These are phyloP conservation scores for Scutellaria minor DNA, from an alignment of 257 asterid species.

Conservation along the genomic window DNA sequence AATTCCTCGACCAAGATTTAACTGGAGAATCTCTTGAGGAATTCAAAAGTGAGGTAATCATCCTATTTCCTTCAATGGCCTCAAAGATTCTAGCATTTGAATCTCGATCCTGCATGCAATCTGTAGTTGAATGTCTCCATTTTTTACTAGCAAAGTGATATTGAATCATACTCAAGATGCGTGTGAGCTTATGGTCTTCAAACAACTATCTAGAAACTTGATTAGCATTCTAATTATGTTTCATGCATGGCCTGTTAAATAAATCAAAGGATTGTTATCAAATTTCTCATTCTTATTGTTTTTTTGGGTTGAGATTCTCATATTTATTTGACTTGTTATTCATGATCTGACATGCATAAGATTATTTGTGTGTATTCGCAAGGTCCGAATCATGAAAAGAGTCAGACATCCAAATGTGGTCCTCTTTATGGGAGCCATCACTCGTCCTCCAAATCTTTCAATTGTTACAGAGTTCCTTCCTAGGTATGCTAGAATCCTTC, in stretches of 20 bases:
- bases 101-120: constrained; percentile 25
- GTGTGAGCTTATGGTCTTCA: too few relatives aligned
- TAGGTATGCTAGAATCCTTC: constrained; percentile 58
- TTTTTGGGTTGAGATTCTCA: constrained; percentile 2
- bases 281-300: constrained; percentile 21
- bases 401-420: constrained; percentile 94
- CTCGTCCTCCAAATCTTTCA: constrained; percentile 96
- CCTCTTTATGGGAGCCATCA: constrained; percentile 97
- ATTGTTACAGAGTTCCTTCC: constrained; percentile 95
- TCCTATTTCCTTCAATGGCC: constrained; percentile 17
- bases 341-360: constrained; percentile 35
- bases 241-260: constrained; percentile 3
- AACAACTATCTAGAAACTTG: constrained; percentile 12
- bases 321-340: constrained; percentile 27
- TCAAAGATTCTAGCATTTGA: constrained; percentile 22
- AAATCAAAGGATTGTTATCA: constrained; percentile 1
- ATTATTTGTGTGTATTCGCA: constrained; percentile 41
- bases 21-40: constrained; percentile 94
- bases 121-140: background rate
- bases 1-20: constrained; percentile 87
- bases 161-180: too few relatives aligned
- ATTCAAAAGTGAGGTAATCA: constrained; percentile 90
- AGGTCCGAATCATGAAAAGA: constrained; percentile 88
- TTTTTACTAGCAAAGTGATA: background rate
- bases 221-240: constrained; percentile 13